Percentiles rank a stretch among this genome's conserved stretches.
phyloP scores from a whole-genome alignment of 257 asterid species.

The Solanum peruvianum region DNA sequence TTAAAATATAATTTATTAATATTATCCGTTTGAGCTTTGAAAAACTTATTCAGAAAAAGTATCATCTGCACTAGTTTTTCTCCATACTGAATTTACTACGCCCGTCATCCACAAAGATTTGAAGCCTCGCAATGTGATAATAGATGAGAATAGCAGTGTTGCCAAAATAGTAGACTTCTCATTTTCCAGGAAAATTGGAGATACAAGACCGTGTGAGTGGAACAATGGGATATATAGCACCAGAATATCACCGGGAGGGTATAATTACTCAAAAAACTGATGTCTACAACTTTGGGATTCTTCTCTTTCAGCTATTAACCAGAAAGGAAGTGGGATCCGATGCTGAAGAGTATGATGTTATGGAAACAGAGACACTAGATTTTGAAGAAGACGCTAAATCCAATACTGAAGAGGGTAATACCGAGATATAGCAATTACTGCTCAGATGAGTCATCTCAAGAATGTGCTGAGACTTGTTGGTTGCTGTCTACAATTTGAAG shows the following conservation, averaged over 20 bases:
- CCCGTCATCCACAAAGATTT: not conserved
- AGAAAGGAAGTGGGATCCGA: too few relatives aligned
- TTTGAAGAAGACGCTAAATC: too few relatives aligned
- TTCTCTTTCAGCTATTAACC: too few relatives aligned
- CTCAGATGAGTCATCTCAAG: not conserved
- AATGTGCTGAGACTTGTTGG: not conserved
- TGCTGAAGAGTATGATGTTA: too few relatives aligned
- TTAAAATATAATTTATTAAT: too few relatives aligned
- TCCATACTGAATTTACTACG: not conserved
- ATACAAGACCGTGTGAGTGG: not conserved
- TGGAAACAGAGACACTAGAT: too few relatives aligned
- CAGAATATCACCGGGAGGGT: too few relatives aligned
- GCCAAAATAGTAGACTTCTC: constrained; percentile 1
- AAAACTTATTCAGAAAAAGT: too few relatives aligned
- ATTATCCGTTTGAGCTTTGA: too few relatives aligned
- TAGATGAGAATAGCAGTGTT: not conserved
- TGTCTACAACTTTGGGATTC: too few relatives aligned
- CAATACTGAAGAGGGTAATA: not conserved
- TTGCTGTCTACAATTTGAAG: not conserved
- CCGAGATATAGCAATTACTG: not conserved
- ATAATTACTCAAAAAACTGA: too few relatives aligned
- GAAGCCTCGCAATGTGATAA: not conserved
- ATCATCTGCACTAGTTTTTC: not conserved
- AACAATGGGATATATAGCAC: too few relatives aligned
- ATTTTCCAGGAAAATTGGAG: not conserved